A percentile compares a stretch with the other conserved stretches of the same genome.
phyloP scores from a whole-genome alignment of 1,139 yeast species.

The Candida gigantensis region DNA sequence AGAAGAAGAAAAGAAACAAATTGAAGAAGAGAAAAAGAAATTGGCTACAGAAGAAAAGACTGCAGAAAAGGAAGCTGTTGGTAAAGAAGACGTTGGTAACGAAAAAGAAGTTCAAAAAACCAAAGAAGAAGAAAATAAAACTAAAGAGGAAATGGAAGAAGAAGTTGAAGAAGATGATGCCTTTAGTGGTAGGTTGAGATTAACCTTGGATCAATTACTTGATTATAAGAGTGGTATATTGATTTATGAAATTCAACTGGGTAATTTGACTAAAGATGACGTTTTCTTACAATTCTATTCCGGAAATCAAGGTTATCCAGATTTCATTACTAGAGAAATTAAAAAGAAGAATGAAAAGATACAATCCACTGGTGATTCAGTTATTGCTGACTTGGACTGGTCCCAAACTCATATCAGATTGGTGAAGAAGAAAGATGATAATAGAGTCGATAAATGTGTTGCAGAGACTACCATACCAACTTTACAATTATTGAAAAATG shows the following conservation, averaged over 20 bases:
- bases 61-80: conserved; percentile 12
- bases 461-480: conserved; percentile 73
- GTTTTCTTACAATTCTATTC: conserved; percentile 71
- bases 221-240: conserved; percentile 75
- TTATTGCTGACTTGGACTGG: conserved; percentile 74
- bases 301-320: conserved; percentile 70
- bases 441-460: conserved; percentile 57
- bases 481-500: conserved; percentile 61
- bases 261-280: conserved; percentile 52
- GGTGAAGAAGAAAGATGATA: conserved; percentile 51
- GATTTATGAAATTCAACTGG: conserved; percentile 64
- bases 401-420: conserved; percentile 67
- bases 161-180: conserved; percentile 37
- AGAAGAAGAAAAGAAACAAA: conserved; percentile 39
- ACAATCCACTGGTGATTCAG: conserved; percentile 68
- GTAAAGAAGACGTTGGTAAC: conserved; percentile 19
- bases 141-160: conserved; percentile 34
- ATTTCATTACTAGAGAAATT: conserved; percentile 54
- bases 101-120: conserved; percentile 16
- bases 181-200: conserved; percentile 48
- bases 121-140: conserved; percentile 18
- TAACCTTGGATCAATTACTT: conserved; percentile 63
- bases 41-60: conserved; percentile 29
- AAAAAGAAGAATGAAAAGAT: conserved; percentile 40
- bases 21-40: conserved; percentile 31